Conservation (phyloP, 352 stramenopile genomes). For the Globisporangium radiosum region DNA sequence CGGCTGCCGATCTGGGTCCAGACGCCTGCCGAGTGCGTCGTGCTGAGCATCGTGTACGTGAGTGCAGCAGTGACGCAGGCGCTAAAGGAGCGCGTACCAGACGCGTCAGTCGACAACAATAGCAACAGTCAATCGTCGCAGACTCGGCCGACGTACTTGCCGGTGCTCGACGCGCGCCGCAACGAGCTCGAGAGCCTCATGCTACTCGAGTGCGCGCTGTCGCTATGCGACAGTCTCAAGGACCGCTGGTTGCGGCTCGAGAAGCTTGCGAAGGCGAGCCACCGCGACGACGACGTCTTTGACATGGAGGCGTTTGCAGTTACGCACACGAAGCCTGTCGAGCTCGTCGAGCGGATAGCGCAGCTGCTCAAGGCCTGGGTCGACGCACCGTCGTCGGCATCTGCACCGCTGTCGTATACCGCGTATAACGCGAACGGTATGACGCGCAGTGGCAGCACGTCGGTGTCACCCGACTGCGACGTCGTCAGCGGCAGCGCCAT, state of each 20-base stretch:
- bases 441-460: background rate
- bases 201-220: constrained; percentile 51
- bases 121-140: background rate
- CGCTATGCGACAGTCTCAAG: constrained; percentile 47
- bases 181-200: constrained; percentile 40
- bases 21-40: constrained; percentile 52
- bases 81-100: constrained; percentile 15
- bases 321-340: constrained; percentile 36
- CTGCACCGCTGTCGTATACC: background rate
- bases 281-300: constrained; percentile 23
- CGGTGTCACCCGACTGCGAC: constrained; percentile 10
- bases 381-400: constrained; percentile 2
- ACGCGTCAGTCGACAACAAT: background rate
- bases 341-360: constrained; percentile 50
- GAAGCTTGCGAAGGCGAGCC: constrained; percentile 28
- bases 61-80: constrained; percentile 44
- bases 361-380: constrained; percentile 56
- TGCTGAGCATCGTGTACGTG: constrained; percentile 64
- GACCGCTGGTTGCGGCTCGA: constrained; percentile 60
- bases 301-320: constrained; percentile 59
- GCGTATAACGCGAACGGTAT: background rate
- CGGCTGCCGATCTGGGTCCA: constrained; percentile 60
- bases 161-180: constrained; percentile 27
- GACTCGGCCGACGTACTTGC: constrained; percentile 37
- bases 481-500: background rate